Conservation (phyloP, 257 asterid species). For the Coffea canephora region DNA sequence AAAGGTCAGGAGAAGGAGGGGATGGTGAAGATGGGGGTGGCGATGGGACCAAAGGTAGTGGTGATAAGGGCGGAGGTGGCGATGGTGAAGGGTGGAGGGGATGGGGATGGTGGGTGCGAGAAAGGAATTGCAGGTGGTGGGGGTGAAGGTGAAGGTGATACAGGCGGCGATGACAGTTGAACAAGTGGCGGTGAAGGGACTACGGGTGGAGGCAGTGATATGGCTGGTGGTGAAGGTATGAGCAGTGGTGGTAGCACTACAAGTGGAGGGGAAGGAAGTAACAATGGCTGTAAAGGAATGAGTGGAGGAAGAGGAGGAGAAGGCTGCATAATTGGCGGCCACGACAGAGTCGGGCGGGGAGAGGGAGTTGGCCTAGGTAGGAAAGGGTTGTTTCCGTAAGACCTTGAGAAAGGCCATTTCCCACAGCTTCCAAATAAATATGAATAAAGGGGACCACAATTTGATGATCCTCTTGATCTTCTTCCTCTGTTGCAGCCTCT, state of each 20-base stretch:
- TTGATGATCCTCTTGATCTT: too few species aligned
- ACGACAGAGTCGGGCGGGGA: conserved; percentile 25
- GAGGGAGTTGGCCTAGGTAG: conserved; percentile 19
- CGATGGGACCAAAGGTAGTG: conserved; percentile 22
- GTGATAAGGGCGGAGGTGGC: conserved; percentile 10
- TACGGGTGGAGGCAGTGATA: too few species aligned
- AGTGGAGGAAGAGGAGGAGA: conserved; percentile 6
- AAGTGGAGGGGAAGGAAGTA: too few species aligned
- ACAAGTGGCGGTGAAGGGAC: not conserved
- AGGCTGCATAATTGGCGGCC: conserved; percentile 18
- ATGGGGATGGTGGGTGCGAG: not conserved
- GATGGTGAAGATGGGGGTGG: conserved; percentile 29
- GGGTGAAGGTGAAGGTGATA: conserved; percentile 12
- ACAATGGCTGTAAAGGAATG: too few species aligned
- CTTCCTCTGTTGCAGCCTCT: too few species aligned
- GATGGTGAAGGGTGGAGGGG: conserved; percentile 7
- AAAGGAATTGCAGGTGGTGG: conserved; percentile 10
- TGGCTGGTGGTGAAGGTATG: too few species aligned
- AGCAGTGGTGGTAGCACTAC: too few species aligned
- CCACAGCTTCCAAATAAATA: conserved; percentile 36
- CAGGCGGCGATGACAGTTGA: conserved; percentile 8
- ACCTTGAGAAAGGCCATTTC: conserved; percentile 37
- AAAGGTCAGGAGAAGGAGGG: conserved; percentile 26
- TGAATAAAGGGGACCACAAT: conserved; percentile 18
- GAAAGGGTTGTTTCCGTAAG: conserved; percentile 31